phyloP scores from a whole-genome alignment of 169 alveolate genomes.

The Hepatocystis sp. region DNA sequence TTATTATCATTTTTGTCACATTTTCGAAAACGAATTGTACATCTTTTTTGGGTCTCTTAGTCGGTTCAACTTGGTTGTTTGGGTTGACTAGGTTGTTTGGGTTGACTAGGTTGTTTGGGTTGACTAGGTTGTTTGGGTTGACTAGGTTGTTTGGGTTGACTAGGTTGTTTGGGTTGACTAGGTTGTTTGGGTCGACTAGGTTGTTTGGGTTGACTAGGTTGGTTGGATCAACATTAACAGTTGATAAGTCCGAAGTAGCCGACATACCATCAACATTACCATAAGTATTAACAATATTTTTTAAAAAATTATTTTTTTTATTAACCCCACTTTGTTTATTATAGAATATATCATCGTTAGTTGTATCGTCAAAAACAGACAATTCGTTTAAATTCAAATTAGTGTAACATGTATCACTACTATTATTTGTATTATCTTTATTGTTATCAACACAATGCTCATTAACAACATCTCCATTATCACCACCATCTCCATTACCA shows the following conservation, averaged over 20 bases:
- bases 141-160: too few relatives aligned
- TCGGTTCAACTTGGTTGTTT: background rate
- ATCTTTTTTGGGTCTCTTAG: constrained; percentile 62
- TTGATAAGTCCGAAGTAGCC: too few relatives aligned
- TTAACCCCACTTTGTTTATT: background rate
- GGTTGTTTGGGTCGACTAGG: too few relatives aligned
- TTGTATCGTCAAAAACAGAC: background rate
- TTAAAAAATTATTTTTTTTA: too few relatives aligned
- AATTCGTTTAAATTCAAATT: background rate
- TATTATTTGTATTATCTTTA: background rate
- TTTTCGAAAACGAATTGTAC: constrained; percentile 55
- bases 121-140: too few relatives aligned
- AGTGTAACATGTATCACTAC: background rate
- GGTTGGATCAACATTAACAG: too few relatives aligned
- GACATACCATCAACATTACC: too few relatives aligned
- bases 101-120: too few relatives aligned
- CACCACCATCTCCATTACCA: background rate
- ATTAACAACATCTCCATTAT: background rate
- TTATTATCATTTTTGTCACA: constrained; percentile 64
- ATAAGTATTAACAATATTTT: too few relatives aligned
- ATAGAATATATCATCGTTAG: background rate
- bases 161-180: too few relatives aligned
- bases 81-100: too few relatives aligned
- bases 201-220: too few relatives aligned
- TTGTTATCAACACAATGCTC: background rate